A percentile compares a stretch with the other conserved stretches of the same genome.
These are phyloP conservation scores for Apostasia shenzhenica DNA, from an alignment of 106 monocot species.

Conservation along the genomic window DNA sequence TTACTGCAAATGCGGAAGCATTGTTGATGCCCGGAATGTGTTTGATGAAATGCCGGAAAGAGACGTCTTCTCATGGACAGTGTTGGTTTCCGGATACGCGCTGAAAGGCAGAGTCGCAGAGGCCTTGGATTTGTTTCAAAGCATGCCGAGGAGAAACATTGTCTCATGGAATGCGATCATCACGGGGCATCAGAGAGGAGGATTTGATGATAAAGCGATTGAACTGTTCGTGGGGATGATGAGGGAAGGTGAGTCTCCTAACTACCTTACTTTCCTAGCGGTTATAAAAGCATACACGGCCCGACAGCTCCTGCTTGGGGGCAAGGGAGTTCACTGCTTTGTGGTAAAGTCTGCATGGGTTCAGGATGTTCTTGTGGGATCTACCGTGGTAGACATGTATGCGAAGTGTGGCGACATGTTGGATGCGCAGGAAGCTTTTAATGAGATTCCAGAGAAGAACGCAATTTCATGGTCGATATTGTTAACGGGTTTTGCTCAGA, in stretches of 20 bases:
- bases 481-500: conserved; percentile 16
- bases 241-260: conserved; percentile 11
- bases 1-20: conserved; percentile 19
- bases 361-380: conserved; percentile 9
- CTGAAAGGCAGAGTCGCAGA: conserved; percentile 12
- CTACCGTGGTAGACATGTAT: conserved; percentile 33
- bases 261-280: conserved; percentile 16
- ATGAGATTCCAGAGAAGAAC: conserved; percentile 12
- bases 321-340: conserved; percentile 20
- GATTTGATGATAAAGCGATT: conserved; percentile 15
- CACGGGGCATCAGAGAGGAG: conserved; percentile 15
- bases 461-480: conserved; percentile 28
- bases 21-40: conserved; percentile 21
- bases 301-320: conserved; percentile 5
- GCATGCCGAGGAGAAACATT: conserved; percentile 24
- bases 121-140: conserved; percentile 14
- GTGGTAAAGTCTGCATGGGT: conserved; percentile 25
- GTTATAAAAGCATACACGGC: conserved; percentile 23
- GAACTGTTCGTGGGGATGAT: conserved; percentile 24
- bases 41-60: conserved; percentile 15
- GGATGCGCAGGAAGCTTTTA: conserved; percentile 16
- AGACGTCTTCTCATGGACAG: conserved; percentile 34
- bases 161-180: conserved; percentile 31
- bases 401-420: conserved; percentile 17
- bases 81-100: conserved; percentile 21